Evolutionary conservation across 23 red algal genomes (phyloP).

Genomic region (Agarophyton chilense): DNA sequence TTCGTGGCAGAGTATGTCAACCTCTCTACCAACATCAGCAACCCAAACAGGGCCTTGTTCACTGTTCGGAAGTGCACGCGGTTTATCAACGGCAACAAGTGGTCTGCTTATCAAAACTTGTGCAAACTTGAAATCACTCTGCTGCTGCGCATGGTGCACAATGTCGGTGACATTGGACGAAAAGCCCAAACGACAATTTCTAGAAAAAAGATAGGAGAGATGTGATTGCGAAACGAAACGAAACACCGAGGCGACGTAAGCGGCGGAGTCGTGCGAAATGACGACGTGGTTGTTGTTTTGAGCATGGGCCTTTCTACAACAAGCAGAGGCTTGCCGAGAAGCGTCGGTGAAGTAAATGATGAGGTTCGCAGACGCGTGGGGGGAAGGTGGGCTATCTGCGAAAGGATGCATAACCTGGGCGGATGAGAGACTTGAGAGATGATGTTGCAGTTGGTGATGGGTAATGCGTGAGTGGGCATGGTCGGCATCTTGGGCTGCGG

Average conservation of each 20-base stretch:
- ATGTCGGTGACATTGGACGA: constrained; percentile 6
- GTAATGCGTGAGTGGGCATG: not conserved
- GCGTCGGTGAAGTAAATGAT: constrained; percentile 19
- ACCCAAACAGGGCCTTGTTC: not conserved
- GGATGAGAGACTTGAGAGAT: not conserved
- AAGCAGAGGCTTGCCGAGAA: not conserved
- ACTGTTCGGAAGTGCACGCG: not conserved
- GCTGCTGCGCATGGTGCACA: constrained; percentile 2
- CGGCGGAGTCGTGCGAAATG: not conserved
- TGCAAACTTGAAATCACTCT: constrained; percentile 4
- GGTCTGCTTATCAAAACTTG: constrained; percentile 39
- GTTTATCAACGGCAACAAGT: constrained; percentile 13
- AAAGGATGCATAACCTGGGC: not conserved
- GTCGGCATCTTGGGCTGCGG: not conserved
- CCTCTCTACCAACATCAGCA: constrained; percentile 36
- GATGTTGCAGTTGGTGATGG: not conserved
- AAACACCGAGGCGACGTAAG: constrained; percentile 36
- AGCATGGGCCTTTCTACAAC: not conserved
- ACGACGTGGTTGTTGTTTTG: not conserved
- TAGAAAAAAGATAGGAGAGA: constrained; percentile 30
- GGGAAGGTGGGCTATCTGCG: not conserved
- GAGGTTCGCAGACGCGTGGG: not conserved
- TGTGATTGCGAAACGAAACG: constrained; percentile 10
- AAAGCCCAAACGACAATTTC: constrained; percentile 28
- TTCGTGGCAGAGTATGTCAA: constrained; percentile 47